Evolutionary conservation across 257 asterid species (phyloP).

Genomic region (Nicotiana obtusifolia): DNA sequence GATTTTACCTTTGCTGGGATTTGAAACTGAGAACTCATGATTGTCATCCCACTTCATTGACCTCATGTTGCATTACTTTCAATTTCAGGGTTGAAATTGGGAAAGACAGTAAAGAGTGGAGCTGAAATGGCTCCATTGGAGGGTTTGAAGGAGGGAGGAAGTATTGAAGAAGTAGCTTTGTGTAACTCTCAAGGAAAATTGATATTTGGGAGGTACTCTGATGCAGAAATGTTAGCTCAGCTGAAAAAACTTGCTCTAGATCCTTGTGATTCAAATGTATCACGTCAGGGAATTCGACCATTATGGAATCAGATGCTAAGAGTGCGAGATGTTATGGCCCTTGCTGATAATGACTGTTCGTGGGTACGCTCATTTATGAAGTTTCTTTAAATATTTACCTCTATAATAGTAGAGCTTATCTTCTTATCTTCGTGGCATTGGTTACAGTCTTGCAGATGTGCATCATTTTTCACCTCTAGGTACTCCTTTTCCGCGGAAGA

Average conservation of each 20-base stretch:
- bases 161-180: conserved; percentile 19
- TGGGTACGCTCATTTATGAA: conserved; percentile 37
- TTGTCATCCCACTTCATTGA: too few relatives aligned
- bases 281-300: conserved; percentile 32
- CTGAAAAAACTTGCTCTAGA: conserved; percentile 54
- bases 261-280: conserved; percentile 43
- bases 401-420: neutral
- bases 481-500: neutral
- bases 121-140: conserved; percentile 35
- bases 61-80: neutral
- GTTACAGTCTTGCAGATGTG: neutral
- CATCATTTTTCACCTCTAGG: neutral
- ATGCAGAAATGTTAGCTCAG: conserved; percentile 46
- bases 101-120: neutral
- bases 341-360: conserved; percentile 41
- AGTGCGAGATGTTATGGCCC: conserved; percentile 49
- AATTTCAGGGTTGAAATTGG: conserved; percentile 28
- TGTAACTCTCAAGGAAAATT: conserved; percentile 14
- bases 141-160: conserved; percentile 20
- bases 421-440: neutral
- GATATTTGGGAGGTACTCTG: conserved; percentile 52
- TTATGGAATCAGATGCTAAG: conserved; percentile 47
- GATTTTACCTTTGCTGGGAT: too few relatives aligned
- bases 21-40: too few relatives aligned
- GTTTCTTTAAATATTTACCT: neutral